Evolutionary conservation across 192 early-diverging fungal genomes (phyloP), one percentile per base, ranked within the genome.

Genomic region (Coemansia sp.): DNA sequence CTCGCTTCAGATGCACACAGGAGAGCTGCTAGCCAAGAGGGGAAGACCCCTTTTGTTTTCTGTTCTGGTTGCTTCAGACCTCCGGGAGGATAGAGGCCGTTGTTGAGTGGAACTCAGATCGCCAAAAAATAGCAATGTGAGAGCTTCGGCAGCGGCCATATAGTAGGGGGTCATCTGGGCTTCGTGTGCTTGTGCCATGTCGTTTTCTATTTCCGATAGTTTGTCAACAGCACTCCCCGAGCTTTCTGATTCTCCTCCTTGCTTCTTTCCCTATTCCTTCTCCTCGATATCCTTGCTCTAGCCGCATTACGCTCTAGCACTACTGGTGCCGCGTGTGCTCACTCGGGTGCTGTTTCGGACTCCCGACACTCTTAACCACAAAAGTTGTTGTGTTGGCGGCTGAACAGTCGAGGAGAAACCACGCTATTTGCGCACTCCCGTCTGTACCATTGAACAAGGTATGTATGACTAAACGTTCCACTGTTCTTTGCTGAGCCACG

Each of bases 161-260:
- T 47, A 47, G 45, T 27, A 31, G 27, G 45, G n/a, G 45, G 45
- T 47, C 45, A 47, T 31, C 45, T 26, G 45, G 45, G 18, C 45
- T 47, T 47, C 26, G 5, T 30, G 43, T 46, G 23, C 40, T 33
- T 6, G 25, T 53, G 50, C 32, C 17, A 50, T 38, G 30, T 59
- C 47, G 10, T 14, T 45, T 58, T 37, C 39, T 61, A 14, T 63
- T 63, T 54, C 45, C 50, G 55, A 63, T 63, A 49, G 60, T 63
- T 63, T 60, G 45, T 47, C 45, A 47, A 47, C 26, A 30, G 27
- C 27, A 9, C 45, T 47, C 27, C 42, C 27, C 8, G 14, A 15
- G 14, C 18, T 11, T 9, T 43, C 8, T 23, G 10, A 5, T 26
- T 43, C 8, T 10, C 13, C n/a, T n/a, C n/a, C n/a, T n/a, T n/a